Evolutionary conservation across 768 basidiomycete species (phyloP).

Genomic region (Lepiota subincarnata): DNA sequence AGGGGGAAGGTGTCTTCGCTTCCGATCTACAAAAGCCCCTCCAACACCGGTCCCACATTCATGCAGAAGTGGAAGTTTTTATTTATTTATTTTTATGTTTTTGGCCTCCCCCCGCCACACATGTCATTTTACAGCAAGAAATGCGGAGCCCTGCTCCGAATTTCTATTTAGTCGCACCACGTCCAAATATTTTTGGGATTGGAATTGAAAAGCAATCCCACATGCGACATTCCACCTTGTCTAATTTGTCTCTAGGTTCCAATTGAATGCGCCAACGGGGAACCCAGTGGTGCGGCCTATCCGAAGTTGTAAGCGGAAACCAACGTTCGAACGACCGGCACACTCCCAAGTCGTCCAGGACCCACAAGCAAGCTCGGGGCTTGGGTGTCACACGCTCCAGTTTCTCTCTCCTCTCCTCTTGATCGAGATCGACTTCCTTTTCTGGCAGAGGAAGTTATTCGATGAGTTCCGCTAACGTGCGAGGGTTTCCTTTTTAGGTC

Average conservation of each 20-base stretch:
- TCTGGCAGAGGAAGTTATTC: not conserved
- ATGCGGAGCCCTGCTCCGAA: not conserved
- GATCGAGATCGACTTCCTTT: conserved; percentile 9
- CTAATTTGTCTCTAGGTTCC: no score
- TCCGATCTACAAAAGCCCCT: not conserved
- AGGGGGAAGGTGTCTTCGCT: not conserved
- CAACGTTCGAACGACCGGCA: not conserved
- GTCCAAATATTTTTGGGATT: no score
- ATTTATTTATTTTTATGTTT: not conserved
- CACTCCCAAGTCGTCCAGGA: not conserved
- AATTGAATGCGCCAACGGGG: no score
- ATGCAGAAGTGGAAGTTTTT: not conserved
- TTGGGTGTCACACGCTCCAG: conserved; percentile 4
- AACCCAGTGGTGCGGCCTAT: no score
- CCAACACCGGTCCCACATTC: not conserved
- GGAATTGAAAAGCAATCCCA: no score
- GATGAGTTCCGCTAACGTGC: conserved; percentile 5
- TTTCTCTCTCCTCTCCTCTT: not conserved
- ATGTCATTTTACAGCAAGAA: not conserved
- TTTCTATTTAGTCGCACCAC: not conserved
- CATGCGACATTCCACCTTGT: no score
- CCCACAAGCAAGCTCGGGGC: not conserved
- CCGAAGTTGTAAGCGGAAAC: not conserved
- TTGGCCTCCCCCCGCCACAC: no score
- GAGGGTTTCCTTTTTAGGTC: conserved; percentile 5